These are phyloP conservation scores for Lepidopterella palustris DNA, from an alignment of 495 filamentous ascomycete species.

Conservation along the genomic window DNA sequence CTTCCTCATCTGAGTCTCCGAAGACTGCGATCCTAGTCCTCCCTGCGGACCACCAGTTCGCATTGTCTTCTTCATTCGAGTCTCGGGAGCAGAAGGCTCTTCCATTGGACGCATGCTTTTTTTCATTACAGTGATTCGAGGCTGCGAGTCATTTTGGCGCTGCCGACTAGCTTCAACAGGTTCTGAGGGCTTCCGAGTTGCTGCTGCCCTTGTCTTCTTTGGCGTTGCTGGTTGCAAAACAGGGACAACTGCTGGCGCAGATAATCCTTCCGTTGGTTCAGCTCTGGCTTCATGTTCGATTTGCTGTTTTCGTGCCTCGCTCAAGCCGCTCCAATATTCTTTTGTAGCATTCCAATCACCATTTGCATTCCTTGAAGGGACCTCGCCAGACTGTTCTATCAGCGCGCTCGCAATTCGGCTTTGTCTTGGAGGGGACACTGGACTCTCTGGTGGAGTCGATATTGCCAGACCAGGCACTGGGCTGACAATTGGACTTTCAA, in stretches of 20 bases:
- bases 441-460: conserved; percentile 23
- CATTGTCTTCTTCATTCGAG: conserved; percentile 26
- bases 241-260: neutral
- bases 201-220: neutral
- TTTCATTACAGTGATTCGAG: conserved; percentile 28
- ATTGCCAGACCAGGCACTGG: conserved; percentile 12
- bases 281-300: conserved; percentile 48
- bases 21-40: neutral
- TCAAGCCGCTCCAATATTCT: conserved; percentile 59
- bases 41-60: neutral
- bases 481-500: conserved; percentile 50
- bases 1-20: conserved; percentile 37
- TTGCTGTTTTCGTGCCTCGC: conserved; percentile 49
- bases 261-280: conserved; percentile 22
- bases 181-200: neutral
- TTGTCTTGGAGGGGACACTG: conserved; percentile 3
- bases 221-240: neutral
- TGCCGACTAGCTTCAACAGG: neutral
- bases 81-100: conserved; percentile 11
- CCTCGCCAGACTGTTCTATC: neutral
- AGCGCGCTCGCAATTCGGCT: neutral
- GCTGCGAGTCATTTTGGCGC: conserved; percentile 11
- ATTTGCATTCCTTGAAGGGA: conserved; percentile 10
- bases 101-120: conserved; percentile 19
- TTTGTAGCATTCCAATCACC: conserved; percentile 58